These are phyloP conservation scores for Pinus tabuliformis DNA, from an alignment of 75 land plant genomes.

Conservation along the genomic window DNA sequence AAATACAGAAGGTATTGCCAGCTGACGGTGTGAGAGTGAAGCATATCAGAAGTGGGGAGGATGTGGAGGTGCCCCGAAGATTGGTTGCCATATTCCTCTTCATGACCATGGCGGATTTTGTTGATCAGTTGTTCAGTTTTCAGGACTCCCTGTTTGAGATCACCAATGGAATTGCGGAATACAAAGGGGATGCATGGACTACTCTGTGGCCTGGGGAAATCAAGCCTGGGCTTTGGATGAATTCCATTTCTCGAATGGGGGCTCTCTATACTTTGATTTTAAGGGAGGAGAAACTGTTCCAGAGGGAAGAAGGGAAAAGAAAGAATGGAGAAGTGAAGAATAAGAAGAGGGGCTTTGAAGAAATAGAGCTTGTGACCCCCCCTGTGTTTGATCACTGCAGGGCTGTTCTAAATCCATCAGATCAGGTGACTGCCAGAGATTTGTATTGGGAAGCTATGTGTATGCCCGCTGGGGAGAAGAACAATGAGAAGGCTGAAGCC, in stretches of 20 bases:
- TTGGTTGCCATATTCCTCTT: slow-evolving; percentile 68
- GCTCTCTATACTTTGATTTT: slow-evolving; percentile 57
- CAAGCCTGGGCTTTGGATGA: slow-evolving; percentile 89
- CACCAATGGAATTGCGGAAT: slow-evolving; percentile 50
- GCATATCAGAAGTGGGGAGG: slow-evolving; percentile 89
- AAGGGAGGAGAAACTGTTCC: slow-evolving; percentile 47
- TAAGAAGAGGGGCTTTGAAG: slow-evolving; percentile 21
- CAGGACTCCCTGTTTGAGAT: slow-evolving; percentile 78
- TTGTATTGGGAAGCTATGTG: slow-evolving; percentile 81
- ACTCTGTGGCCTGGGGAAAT: slow-evolving; percentile 86
- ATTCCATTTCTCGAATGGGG: slow-evolving; percentile 71
- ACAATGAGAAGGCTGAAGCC: slow-evolving; percentile 32
- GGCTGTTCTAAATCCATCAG: slow-evolving; percentile 35
- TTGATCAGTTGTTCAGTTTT: slow-evolving; percentile 71
- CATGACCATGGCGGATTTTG: slow-evolving; percentile 91
- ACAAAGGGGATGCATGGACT: slow-evolving; percentile 38
- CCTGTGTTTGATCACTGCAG: slow-evolving; percentile 78
- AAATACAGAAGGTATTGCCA: slow-evolving; percentile 42
- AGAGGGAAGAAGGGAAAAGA: slow-evolving; percentile 14
- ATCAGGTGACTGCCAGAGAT: slow-evolving; percentile 62
- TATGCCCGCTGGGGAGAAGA: slow-evolving; percentile 4
- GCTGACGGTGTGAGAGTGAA: slow-evolving; percentile 63
- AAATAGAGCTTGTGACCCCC: slow-evolving; percentile 56
- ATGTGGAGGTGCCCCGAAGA: slow-evolving; percentile 61
- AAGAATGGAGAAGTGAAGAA: background rate